A percentile compares a stretch with the other conserved stretches of the same genome.
Evolutionary conservation across 2,329 filamentous ascomycete species (phyloP).

Genomic region (Talaromyces sp.): DNA sequence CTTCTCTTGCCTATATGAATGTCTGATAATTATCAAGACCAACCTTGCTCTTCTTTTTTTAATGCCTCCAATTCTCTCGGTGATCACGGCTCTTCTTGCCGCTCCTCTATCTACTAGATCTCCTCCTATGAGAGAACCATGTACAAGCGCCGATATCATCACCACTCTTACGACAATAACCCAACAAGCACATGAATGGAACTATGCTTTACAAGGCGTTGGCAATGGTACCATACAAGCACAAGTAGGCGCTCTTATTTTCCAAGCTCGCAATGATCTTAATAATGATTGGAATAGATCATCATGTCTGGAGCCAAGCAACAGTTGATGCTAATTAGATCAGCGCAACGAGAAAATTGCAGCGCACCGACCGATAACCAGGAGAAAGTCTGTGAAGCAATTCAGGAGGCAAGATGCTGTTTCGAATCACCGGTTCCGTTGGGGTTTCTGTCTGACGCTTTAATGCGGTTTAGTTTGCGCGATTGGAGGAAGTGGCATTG

Average conservation of each 20-base stretch:
- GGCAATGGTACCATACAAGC: not conserved
- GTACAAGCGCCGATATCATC: not conserved
- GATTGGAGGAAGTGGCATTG: not conserved
- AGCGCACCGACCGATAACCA: not conserved
- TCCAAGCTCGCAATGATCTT: no score
- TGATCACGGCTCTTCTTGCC: not conserved
- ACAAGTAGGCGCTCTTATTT: not conserved
- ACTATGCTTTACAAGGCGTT: not conserved
- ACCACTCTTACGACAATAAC: not conserved
- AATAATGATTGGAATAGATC: no score
- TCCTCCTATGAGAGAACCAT: not conserved
- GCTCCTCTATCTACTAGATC: not conserved
- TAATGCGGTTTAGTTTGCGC: not conserved
- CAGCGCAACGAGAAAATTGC: not conserved
- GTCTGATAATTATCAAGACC: no score
- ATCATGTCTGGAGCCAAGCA: not conserved
- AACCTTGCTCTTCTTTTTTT: no score
- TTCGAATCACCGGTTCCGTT: no score
- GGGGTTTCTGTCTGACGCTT: not conserved
- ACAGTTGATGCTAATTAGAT: not conserved
- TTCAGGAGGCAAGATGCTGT: no score
- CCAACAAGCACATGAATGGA: not conserved
- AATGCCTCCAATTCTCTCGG: not conserved
- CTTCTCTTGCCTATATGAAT: no score
- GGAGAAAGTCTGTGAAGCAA: not conserved